Conservation (phyloP, 495 filamentous ascomycete genomes). For the Aspergillus leporis region DNA sequence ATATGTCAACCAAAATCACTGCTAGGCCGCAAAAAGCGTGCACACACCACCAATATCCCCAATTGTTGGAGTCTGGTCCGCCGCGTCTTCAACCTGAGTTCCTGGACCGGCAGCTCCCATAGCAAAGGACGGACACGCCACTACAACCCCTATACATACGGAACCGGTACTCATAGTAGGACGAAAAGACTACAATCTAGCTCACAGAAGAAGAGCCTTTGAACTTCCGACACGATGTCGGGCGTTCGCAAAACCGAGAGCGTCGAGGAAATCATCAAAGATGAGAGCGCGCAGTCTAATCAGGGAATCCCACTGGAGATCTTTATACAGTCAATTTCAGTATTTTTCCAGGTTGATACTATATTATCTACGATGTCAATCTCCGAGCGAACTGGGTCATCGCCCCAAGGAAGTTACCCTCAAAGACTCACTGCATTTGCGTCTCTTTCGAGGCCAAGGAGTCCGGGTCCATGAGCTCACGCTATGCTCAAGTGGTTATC, state of each 20-base stretch:
- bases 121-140: background rate
- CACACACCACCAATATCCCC: conserved; percentile 1
- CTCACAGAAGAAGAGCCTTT: background rate
- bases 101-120: background rate
- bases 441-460: too few relatives aligned
- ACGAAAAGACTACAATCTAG: background rate
- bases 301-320: background rate
- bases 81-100: background rate
- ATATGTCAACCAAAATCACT: too few relatives aligned
- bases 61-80: conserved; percentile 1
- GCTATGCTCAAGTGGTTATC: too few relatives aligned
- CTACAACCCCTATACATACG: background rate
- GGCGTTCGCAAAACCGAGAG: background rate
- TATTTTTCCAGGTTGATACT: too few relatives aligned
- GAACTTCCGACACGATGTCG: background rate
- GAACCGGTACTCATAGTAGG: background rate
- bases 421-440: too few relatives aligned
- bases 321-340: too few relatives aligned
- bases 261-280: background rate
- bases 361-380: too few relatives aligned
- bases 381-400: too few relatives aligned
- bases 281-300: background rate
- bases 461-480: too few relatives aligned
- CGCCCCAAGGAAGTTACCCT: too few relatives aligned
- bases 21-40: too few relatives aligned